Evolutionary conservation across 495 filamentous ascomycete species (phyloP), one percentile per base, ranked within the genome.

Genomic region (Chaetomium cochliodes): DNA sequence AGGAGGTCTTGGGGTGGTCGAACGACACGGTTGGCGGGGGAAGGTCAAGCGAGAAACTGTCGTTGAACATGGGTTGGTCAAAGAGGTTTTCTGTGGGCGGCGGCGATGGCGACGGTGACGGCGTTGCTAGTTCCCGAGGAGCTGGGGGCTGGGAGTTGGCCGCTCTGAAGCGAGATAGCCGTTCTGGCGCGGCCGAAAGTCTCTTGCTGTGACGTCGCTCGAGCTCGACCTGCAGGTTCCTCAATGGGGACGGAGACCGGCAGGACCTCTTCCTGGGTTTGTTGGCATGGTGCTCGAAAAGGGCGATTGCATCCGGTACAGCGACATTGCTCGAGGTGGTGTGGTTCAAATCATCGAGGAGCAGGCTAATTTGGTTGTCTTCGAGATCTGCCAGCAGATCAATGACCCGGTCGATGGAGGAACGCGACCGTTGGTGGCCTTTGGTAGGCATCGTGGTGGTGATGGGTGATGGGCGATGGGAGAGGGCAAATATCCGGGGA

Each of bases 401-500:
- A 33, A 78, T 66, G 66, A 76, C 74, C 20, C 72, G 74, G 73
- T 78, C 76, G 67, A 78, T 67, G 15, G 76, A 78, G 46, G 76
- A 78, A 23, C 69, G 67, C 53, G 69, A 69, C 49, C 73, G 71
- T 51, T 68, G 69, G 58, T 73, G 76, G 50, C 72, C 65, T 51
- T 70, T 70, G 67, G 66, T 67, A 23, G 75, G 61, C 75, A 77
- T 77, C 15, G 64, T 68, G 64, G 61, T 46, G 44, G 47, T 20
- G 22, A 15, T 28, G 28, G 37, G 39, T 41, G 16, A 8, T 5
- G 33, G 3, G 37, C 16, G 37, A 57, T 39, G 15, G 12, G n/a
- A 52, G 33, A 37, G 33, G 11, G 33, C 33, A 37, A 37, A 12
- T 1, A 7, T 12, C 33, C 33, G 5, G 33, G 9, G 33, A 18